phyloP scores from a whole-genome alignment of 2,329 filamentous ascomycete genomes.

The Ceratocystis smalleyi region DNA sequence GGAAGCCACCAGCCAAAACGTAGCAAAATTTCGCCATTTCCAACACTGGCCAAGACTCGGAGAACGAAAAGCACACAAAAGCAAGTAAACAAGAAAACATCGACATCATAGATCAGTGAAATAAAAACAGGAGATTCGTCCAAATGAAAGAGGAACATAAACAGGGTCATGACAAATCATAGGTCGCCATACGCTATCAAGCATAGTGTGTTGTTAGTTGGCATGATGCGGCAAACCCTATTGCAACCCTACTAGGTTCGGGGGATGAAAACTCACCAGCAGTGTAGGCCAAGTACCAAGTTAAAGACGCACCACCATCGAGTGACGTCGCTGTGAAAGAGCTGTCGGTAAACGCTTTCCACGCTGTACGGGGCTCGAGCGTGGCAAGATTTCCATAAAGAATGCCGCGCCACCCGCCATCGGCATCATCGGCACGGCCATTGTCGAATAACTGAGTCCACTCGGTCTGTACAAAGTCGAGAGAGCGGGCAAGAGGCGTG shows the following conservation, averaged over 20 bases:
- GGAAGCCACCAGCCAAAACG: too few relatives aligned
- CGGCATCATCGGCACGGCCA: conserved; percentile 46
- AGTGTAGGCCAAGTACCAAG: conserved; percentile 70
- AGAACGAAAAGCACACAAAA: neutral
- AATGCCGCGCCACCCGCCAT: conserved; percentile 73
- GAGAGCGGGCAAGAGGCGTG: conserved; percentile 49
- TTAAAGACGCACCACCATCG: conserved; percentile 68
- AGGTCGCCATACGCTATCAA: neutral
- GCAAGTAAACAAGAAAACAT: neutral
- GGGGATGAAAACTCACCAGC: conserved; percentile 41
- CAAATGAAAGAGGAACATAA: neutral
- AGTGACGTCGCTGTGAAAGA: conserved; percentile 54
- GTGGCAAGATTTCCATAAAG: conserved; percentile 70
- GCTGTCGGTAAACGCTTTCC: conserved; percentile 54
- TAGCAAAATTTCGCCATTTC: too few relatives aligned
- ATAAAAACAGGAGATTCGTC: neutral
- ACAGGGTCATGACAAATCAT: neutral
- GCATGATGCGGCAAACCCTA: neutral
- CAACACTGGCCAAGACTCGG: neutral
- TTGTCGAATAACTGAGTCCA: conserved; percentile 66
- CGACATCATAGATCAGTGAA: neutral
- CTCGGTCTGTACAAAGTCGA: conserved; percentile 62
- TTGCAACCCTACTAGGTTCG: neutral
- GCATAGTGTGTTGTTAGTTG: neutral
- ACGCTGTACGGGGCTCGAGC: conserved; percentile 53